Evolutionary conservation across 768 basidiomycete species (phyloP).

Genomic region (Boletellus ananas): DNA sequence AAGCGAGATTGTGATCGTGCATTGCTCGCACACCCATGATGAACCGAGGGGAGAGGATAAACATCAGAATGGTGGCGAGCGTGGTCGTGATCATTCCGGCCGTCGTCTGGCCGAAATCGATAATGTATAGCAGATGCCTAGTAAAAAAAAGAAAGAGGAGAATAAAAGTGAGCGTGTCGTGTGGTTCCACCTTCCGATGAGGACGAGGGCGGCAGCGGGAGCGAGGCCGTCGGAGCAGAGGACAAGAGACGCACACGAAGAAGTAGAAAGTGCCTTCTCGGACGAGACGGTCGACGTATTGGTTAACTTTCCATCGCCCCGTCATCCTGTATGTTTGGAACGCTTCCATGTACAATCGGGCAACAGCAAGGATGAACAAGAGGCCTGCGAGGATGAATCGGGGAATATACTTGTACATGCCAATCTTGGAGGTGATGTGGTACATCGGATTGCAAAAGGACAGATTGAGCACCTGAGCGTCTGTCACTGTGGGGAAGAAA

Average conservation of each 20-base stretch:
- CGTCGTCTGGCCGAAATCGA: constrained; percentile 2
- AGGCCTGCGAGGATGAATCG: constrained; percentile 10
- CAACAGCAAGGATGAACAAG: constrained; percentile 7
- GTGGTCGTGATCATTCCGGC: neutral
- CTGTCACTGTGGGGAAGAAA: constrained; percentile 4
- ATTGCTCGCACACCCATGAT: constrained; percentile 16
- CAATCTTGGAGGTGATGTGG: neutral
- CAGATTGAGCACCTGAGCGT: constrained; percentile 7
- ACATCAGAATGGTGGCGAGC: neutral
- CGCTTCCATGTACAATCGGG: constrained; percentile 5
- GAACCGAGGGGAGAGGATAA: constrained; percentile 16
- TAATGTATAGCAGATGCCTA: constrained; percentile 14
- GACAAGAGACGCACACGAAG: constrained; percentile 9
- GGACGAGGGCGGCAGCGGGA: too few species aligned
- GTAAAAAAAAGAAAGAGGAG: too few species aligned
- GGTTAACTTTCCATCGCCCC: constrained; percentile 9
- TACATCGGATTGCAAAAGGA: constrained; percentile 12
- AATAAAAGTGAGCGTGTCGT: too few species aligned
- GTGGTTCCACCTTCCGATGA: too few species aligned
- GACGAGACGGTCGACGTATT: constrained; percentile 12
- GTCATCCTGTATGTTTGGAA: constrained; percentile 9
- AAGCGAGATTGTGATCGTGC: neutral
- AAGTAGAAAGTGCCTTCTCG: constrained; percentile 19
- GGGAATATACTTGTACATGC: constrained; percentile 10
- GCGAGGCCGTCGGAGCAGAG: too few species aligned